These are phyloP conservation scores for Phytophthora hibernalis DNA, from an alignment of 352 stramenopile genomes.

Conservation along the genomic window DNA sequence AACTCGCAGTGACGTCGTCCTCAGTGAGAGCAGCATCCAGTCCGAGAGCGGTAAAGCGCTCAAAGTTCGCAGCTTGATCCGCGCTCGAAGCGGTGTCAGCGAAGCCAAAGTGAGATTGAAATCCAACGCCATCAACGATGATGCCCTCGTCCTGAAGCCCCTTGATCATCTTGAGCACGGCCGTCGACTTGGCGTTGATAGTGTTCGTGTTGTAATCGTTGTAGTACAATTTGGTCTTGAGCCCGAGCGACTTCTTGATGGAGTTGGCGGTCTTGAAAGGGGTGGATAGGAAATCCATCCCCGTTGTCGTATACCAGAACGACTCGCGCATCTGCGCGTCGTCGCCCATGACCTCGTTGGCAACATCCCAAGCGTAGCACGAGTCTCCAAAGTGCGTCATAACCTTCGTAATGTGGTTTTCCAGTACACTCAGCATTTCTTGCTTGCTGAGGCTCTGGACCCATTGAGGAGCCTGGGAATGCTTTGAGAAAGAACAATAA, in stretches of 20 bases:
- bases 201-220: slow-evolving; percentile 44
- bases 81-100: slow-evolving; percentile 16
- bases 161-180: slow-evolving; percentile 30
- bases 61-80: slow-evolving; percentile 23
- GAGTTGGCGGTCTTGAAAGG: slow-evolving; percentile 38
- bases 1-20: slow-evolving; percentile 29
- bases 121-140: slow-evolving; percentile 30
- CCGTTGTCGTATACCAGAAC: slow-evolving; percentile 46
- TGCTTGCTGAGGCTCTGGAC: slow-evolving; percentile 18
- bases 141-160: slow-evolving; percentile 24
- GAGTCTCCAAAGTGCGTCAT: slow-evolving; percentile 42
- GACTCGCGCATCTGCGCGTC: slow-evolving; percentile 32
- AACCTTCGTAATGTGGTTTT: slow-evolving; percentile 43
- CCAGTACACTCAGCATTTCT: slow-evolving; percentile 15
- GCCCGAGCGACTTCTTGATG: slow-evolving; percentile 34
- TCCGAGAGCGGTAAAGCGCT: slow-evolving; percentile 38
- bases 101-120: slow-evolving; percentile 29
- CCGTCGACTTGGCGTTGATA: slow-evolving; percentile 41
- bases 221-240: slow-evolving; percentile 40
- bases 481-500: slow-evolving; percentile 17
- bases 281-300: slow-evolving; percentile 39
- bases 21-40: slow-evolving; percentile 40
- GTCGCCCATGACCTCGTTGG: slow-evolving; percentile 44
- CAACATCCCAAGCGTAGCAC: slow-evolving; percentile 45
- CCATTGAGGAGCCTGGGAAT: slow-evolving; percentile 39